A percentile compares a stretch with the other conserved stretches of the same genome.
These are phyloP conservation scores for Hyaloscypha finlandica DNA, from an alignment of 495 filamentous ascomycete genomes.

Conservation along the genomic window DNA sequence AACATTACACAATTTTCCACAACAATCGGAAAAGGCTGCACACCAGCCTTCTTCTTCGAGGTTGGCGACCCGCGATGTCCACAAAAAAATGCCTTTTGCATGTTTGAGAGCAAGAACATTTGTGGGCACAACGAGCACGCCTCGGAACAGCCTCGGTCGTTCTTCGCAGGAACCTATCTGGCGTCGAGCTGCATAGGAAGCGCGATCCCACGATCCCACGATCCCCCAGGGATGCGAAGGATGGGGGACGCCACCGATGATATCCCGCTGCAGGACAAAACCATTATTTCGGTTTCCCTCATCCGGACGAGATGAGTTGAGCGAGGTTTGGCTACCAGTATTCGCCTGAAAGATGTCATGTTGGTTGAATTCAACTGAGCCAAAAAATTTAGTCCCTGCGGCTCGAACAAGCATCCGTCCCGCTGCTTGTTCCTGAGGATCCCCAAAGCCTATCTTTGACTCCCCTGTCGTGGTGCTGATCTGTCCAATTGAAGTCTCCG, in stretches of 20 bases:
- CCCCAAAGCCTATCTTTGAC: background rate
- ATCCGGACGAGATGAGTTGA: background rate
- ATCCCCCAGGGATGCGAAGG: background rate
- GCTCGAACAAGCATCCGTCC: constrained; percentile 14
- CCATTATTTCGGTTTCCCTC: background rate
- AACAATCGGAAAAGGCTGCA: constrained; percentile 9
- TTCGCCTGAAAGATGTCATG: background rate
- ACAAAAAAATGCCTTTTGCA: background rate
- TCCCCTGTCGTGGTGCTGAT: background rate
- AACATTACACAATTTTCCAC: background rate
- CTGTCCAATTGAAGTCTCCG: constrained; percentile 22
- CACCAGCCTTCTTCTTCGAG: constrained; percentile 11
- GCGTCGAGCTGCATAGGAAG: constrained; percentile 8
- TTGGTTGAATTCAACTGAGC: background rate
- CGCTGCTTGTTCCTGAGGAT: background rate
- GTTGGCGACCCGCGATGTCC: constrained; percentile 8
- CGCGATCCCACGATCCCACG: background rate
- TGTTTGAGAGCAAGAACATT: background rate
- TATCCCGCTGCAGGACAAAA: background rate
- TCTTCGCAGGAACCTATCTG: constrained; percentile 5
- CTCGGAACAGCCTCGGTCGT: constrained; percentile 14
- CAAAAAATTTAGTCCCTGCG: constrained; percentile 5
- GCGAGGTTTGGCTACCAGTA: background rate
- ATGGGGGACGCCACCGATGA: background rate
- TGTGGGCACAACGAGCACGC: background rate